Percentiles rank a stretch among this genome's conserved stretches.
phyloP scores from a whole-genome alignment of 2,329 filamentous ascomycete genomes.

The Trichoderma endophyticum region DNA sequence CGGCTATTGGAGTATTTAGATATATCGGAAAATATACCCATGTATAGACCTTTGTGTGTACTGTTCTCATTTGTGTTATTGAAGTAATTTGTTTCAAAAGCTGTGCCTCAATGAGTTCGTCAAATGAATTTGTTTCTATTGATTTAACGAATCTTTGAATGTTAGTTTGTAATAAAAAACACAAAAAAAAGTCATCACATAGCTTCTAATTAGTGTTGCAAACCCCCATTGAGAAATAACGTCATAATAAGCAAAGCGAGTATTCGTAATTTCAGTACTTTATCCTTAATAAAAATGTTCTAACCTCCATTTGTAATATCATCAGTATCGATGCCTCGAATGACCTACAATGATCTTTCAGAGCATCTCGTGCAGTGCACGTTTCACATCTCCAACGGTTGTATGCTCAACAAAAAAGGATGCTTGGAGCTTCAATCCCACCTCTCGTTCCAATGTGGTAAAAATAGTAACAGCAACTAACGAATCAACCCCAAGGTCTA shows the following conservation, averaged over 20 bases:
- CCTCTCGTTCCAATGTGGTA: background rate
- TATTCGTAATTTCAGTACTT: background rate
- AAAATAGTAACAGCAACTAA: slow-evolving; percentile 12
- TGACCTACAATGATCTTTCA: background rate
- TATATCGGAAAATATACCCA: background rate
- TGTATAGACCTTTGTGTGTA: background rate
- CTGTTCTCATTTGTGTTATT: too few relatives aligned
- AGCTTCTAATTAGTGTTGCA: too few relatives aligned
- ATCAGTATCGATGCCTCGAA: background rate
- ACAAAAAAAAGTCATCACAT: too few relatives aligned
- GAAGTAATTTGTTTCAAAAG: too few relatives aligned
- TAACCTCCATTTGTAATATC: background rate
- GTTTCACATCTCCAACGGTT: slow-evolving; percentile 8
- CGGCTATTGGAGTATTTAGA: background rate
- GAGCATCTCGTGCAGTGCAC: background rate
- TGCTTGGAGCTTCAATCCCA: background rate
- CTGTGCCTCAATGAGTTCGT: background rate
- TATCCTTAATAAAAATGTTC: background rate
- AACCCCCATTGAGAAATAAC: too few relatives aligned
- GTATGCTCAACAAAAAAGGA: slow-evolving; percentile 11
- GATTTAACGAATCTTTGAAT: background rate
- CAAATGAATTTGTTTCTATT: background rate
- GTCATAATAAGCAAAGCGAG: background rate
- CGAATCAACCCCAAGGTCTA: slow-evolving; percentile 16
- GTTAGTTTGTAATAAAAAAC: background rate